Conservation (phyloP, 2,329 filamentous ascomycete species). For the Stenocarpella maydis region DNA sequence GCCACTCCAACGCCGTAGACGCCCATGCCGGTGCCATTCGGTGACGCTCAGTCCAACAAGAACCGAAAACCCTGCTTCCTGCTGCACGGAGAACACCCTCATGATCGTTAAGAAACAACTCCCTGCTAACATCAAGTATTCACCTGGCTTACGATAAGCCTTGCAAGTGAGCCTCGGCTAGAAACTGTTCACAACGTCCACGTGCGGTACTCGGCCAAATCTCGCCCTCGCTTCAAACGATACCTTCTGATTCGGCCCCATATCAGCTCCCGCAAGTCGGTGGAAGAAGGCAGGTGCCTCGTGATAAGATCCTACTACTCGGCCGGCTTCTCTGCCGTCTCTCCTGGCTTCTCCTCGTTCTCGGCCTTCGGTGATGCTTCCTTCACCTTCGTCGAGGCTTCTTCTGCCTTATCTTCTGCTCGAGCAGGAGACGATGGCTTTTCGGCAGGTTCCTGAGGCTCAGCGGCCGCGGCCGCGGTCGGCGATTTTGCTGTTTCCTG, state of each 20-base stretch:
- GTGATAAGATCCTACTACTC: not conserved
- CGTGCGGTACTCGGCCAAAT: not conserved
- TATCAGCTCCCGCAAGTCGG: not conserved
- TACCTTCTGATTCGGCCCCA: not conserved
- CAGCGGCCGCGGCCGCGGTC: conserved; percentile 19
- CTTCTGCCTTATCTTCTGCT: conserved; percentile 1
- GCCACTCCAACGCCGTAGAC: conserved; percentile 18
- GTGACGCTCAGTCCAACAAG: conserved; percentile 1
- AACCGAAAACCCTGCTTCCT: not conserved
- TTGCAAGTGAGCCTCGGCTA: not conserved
- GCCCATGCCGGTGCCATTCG: conserved; percentile 13
- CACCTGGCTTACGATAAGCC: no score
- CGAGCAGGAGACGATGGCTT: conserved; percentile 34
- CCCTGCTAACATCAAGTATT: not conserved
- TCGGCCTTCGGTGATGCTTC: conserved; percentile 10
- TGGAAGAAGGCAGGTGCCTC: no score
- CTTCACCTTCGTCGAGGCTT: conserved; percentile 4
- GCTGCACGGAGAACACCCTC: not conserved
- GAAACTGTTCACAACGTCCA: not conserved
- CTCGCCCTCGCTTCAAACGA: no score
- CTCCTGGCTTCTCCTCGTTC: not conserved
- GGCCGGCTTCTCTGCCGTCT: not conserved
- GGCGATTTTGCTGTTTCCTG: not conserved
- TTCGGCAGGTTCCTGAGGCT: conserved; percentile 37
- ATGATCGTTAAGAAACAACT: not conserved